phyloP scores from a whole-genome alignment of 768 basidiomycete genomes.

The Steccherinum ochraceum region DNA sequence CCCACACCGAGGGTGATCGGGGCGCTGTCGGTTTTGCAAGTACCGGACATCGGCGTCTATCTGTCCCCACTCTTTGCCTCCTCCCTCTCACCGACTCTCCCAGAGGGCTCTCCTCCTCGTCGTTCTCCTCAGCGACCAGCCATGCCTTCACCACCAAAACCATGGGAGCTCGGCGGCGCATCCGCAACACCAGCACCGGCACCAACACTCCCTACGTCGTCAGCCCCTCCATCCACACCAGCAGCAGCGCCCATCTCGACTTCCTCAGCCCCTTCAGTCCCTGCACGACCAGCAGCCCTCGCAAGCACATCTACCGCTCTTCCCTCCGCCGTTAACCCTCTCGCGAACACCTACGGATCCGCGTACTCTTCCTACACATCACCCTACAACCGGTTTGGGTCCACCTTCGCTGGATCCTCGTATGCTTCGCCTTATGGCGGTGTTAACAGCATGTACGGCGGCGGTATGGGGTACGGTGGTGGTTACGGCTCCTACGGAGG shows the following conservation, averaged over 20 bases:
- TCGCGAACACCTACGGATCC: slow-evolving; percentile 24
- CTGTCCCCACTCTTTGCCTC: no score
- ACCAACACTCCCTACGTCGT: slow-evolving; percentile 27
- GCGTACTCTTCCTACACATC: slow-evolving; percentile 38
- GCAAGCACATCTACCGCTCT: slow-evolving; percentile 21
- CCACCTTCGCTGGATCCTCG: slow-evolving; percentile 21
- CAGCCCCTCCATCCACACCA: slow-evolving; percentile 23
- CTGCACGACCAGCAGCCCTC: slow-evolving; percentile 57
- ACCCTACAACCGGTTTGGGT: slow-evolving; percentile 37
- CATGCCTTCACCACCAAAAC: slow-evolving; percentile 86
- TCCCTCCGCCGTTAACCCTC: slow-evolving; percentile 24
- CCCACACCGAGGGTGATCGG: no score
- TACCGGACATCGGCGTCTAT: no score
- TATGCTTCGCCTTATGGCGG: slow-evolving; percentile 33
- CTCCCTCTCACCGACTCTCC: no score
- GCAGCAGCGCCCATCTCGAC: slow-evolving; percentile 19
- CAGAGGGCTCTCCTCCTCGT: neutral
- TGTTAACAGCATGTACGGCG: slow-evolving; percentile 39
- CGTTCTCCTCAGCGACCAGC: slow-evolving; percentile 15
- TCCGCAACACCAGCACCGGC: slow-evolving; percentile 37
- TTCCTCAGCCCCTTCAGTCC: slow-evolving; percentile 36
- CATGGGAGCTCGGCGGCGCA: slow-evolving; percentile 69
- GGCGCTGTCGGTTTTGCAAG: no score
- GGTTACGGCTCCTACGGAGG: slow-evolving; percentile 28
- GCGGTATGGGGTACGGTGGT: slow-evolving; percentile 27